Conservation (phyloP, 306 rosid species). For the Cicer arietinum region DNA sequence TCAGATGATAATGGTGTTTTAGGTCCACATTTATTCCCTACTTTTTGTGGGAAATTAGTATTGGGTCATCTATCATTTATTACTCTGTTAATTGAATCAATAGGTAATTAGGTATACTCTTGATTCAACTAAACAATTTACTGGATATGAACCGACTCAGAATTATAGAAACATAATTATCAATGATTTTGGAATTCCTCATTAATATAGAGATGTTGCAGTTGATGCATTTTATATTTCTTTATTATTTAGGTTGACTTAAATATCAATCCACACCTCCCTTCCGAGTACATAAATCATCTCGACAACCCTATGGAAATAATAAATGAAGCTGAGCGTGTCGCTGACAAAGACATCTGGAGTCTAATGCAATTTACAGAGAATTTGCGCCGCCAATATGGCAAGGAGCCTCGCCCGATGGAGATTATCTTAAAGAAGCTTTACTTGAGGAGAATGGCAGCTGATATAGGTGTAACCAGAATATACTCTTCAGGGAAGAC, state of each 20-base stretch:
- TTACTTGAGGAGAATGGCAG: slow-evolving; percentile 94
- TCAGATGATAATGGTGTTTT: slow-evolving; percentile 7
- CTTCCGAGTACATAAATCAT: slow-evolving; percentile 87
- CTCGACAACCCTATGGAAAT: slow-evolving; percentile 93
- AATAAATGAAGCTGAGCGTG: slow-evolving; percentile 80
- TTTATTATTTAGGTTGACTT: slow-evolving; percentile 67
- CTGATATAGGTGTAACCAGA: slow-evolving; percentile 80
- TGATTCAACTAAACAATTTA: neutral
- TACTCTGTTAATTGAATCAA: neutral
- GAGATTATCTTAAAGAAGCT: slow-evolving; percentile 82
- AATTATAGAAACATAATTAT: slow-evolving; percentile 1
- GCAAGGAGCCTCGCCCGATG: slow-evolving; percentile 92
- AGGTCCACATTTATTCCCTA: neutral
- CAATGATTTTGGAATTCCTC: neutral
- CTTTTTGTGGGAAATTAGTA: neutral
- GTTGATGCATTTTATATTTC: slow-evolving; percentile 36
- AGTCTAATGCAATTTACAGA: slow-evolving; percentile 90
- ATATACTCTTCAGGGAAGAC: slow-evolving; percentile 77
- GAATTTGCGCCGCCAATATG: slow-evolving; percentile 79
- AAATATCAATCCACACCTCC: slow-evolving; percentile 78
- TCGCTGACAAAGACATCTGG: slow-evolving; percentile 85
- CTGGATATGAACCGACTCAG: neutral
- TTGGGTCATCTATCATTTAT: neutral
- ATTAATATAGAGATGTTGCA: slow-evolving; percentile 5
- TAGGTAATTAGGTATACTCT: neutral